These are phyloP conservation scores for Carex myosuroides DNA, from an alignment of 176 grass and related monocot species.

Conservation along the genomic window DNA sequence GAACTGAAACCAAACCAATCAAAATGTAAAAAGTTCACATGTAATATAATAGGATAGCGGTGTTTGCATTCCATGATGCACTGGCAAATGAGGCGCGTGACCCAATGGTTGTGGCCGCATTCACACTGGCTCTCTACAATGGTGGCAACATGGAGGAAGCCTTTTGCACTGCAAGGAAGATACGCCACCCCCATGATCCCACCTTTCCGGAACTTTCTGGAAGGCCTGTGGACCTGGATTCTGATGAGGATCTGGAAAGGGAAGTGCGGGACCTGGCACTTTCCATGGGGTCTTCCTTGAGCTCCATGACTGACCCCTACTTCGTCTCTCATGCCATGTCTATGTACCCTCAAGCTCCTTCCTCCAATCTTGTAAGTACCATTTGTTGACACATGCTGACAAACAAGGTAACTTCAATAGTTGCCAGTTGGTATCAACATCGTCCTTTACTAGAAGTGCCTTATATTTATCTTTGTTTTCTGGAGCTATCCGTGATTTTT, in stretches of 20 bases:
- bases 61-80: constrained; percentile 86
- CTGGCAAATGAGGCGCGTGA: constrained; percentile 52
- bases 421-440: not conserved
- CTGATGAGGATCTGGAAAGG: constrained; percentile 34
- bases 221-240: constrained; percentile 29
- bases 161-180: constrained; percentile 52
- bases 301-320: constrained; percentile 66
- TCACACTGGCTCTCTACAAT: constrained; percentile 74
- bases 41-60: constrained; percentile 50
- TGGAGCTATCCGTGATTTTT: not conserved
- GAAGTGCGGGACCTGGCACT: constrained; percentile 44
- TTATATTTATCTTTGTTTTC: not conserved
- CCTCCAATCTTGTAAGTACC: constrained; percentile 76
- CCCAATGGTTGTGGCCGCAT: constrained; percentile 72
- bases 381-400: not conserved
- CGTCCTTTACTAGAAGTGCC: not conserved
- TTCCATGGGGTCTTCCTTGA: constrained; percentile 40
- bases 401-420: not conserved
- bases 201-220: constrained; percentile 57
- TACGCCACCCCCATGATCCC: constrained; percentile 45
- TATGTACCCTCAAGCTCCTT: constrained; percentile 74
- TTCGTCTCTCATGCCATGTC: constrained; percentile 67
- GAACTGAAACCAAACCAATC: not conserved
- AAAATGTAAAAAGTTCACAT: not conserved
- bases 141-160: constrained; percentile 75